Conservation (phyloP, 2,329 filamentous ascomycete genomes). For the Sclerotinia spermophila region DNA sequence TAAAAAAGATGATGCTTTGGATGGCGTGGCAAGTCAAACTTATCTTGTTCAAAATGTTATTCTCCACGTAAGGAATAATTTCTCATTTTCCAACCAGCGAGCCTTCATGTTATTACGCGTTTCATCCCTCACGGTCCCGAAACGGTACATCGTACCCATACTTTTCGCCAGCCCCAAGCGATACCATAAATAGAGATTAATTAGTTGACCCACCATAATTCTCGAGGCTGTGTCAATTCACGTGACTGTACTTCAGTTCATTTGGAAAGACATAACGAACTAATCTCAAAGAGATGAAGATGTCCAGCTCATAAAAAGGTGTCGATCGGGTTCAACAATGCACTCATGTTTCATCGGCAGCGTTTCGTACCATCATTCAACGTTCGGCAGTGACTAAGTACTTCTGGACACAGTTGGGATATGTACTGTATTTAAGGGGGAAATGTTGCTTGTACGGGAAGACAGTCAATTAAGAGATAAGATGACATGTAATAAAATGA, state of each 20-base stretch:
- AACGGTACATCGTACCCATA: not conserved
- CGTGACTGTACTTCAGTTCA: not conserved
- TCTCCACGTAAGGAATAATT: conserved; percentile 11
- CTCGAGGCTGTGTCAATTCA: not conserved
- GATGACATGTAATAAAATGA: not conserved
- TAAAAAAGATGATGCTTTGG: not conserved
- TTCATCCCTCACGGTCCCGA: not conserved
- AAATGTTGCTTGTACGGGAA: not conserved
- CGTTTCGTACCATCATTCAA: not conserved
- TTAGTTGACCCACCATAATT: conserved; percentile 7
- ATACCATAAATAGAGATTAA: conserved; percentile 16
- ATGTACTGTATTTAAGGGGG: too few species aligned
- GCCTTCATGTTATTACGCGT: conserved; percentile 12
- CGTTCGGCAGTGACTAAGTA: not conserved
- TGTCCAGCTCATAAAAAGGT: not conserved
- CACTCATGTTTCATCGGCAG: not conserved
- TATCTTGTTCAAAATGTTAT: not conserved
- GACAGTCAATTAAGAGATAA: not conserved
- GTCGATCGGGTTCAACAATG: not conserved
- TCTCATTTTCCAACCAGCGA: conserved; percentile 1
- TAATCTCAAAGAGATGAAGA: conserved; percentile 8
- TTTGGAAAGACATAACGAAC: not conserved
- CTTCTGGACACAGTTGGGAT: not conserved
- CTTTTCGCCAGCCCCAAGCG: not conserved
- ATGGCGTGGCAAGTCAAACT: conserved; percentile 15